phyloP scores from a whole-genome alignment of 306 rosid species.

The Abrus precatorius region DNA sequence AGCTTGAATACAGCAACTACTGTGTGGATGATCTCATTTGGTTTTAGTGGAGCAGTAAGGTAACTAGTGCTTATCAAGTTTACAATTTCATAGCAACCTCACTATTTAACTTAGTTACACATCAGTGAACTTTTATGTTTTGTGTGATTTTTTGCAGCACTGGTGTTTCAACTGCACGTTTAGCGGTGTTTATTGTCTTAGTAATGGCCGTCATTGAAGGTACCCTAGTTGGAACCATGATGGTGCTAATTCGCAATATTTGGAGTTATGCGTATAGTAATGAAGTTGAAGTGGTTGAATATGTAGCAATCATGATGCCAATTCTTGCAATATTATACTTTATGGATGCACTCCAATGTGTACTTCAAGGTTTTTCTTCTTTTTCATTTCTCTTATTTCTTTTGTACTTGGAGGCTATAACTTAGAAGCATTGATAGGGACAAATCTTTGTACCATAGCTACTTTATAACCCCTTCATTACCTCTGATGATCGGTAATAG shows the following conservation, averaged over 20 bases:
- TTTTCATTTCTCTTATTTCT: neutral
- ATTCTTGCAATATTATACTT: conserved; percentile 65
- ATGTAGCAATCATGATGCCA: conserved; percentile 71
- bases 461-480: too few species aligned
- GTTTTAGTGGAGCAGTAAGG: conserved; percentile 79
- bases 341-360: conserved; percentile 70
- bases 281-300: conserved; percentile 62
- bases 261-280: conserved; percentile 76
- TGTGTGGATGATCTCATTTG: conserved; percentile 78
- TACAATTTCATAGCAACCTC: neutral
- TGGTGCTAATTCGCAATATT: conserved; percentile 62
- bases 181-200: conserved; percentile 60
- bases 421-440: too few species aligned
- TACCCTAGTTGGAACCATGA: conserved; percentile 46
- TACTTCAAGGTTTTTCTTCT: conserved; percentile 62
- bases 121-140: neutral
- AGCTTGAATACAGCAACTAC: conserved; percentile 65
- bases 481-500: too few species aligned
- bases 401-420: neutral
- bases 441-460: too few species aligned
- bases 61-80: conserved; percentile 40
- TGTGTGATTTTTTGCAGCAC: conserved; percentile 51
- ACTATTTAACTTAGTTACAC: neutral
- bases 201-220: conserved; percentile 64
- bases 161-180: conserved; percentile 71